phyloP scores from a whole-genome alignment of 2,329 filamentous ascomycete genomes.

The Pseudogymnoascus sp. region DNA sequence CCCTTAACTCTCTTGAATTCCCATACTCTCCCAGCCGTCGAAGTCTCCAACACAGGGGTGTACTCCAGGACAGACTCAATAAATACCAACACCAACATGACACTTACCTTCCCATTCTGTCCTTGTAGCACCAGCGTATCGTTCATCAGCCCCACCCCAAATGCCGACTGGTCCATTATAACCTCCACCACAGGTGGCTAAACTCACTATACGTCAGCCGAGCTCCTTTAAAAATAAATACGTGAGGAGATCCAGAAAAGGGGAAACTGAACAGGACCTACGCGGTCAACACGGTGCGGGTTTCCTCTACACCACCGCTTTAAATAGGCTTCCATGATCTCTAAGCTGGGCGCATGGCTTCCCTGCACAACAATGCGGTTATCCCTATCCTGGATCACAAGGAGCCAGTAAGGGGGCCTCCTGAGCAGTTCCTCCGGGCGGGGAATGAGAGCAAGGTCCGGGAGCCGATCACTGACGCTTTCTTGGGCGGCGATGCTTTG shows the following conservation, averaged over 20 bases:
- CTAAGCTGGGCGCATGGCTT: conserved; percentile 39
- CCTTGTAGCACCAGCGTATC: conserved; percentile 35
- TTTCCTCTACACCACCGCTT: conserved; percentile 40
- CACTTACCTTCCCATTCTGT: conserved; percentile 31
- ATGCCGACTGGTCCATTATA: conserved; percentile 36
- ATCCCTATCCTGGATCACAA: conserved; percentile 28
- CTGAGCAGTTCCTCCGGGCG: conserved; percentile 40
- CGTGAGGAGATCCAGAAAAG: neutral
- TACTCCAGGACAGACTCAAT: conserved; percentile 42
- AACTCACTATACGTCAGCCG: conserved; percentile 5
- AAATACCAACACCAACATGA: conserved; percentile 37
- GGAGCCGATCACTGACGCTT: conserved; percentile 30
- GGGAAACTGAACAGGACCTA: conserved; percentile 17
- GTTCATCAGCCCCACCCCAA: conserved; percentile 35
- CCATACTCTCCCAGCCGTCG: conserved; percentile 27
- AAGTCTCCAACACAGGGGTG: conserved; percentile 25
- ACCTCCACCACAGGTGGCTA: conserved; percentile 37
- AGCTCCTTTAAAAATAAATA: neutral
- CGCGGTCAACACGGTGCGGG: conserved; percentile 30
- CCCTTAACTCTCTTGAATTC: conserved; percentile 24
- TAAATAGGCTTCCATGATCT: conserved; percentile 38
- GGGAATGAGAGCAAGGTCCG: conserved; percentile 33
- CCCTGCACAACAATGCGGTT: conserved; percentile 35
- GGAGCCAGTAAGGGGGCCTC: conserved; percentile 40
- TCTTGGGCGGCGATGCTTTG: conserved; percentile 27